phyloP scores from a whole-genome alignment of 2,329 filamentous ascomycete species.

The Tolypocladium tundrense region DNA sequence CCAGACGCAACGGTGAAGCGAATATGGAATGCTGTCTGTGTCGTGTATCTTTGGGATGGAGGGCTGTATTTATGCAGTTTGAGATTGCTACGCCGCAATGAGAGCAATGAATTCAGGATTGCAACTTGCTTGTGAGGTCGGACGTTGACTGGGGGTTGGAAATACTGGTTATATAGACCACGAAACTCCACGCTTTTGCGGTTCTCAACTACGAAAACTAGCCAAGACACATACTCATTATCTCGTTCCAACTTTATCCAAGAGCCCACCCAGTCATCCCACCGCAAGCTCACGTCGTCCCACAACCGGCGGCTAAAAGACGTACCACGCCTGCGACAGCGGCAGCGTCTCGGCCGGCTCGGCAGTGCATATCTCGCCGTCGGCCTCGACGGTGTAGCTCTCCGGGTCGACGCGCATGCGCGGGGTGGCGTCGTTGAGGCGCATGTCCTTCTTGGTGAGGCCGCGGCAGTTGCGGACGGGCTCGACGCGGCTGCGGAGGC shows the following conservation, averaged over 20 bases:
- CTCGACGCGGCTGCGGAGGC: conserved; percentile 69
- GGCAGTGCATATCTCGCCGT: conserved; percentile 63
- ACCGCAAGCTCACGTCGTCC: background rate
- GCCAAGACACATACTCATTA: background rate
- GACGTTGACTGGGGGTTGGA: background rate
- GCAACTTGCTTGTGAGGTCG: background rate
- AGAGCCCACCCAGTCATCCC: background rate
- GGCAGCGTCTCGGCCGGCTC: conserved; percentile 64
- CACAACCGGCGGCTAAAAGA: conserved; percentile 42
- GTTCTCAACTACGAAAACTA: background rate
- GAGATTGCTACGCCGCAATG: conserved; percentile 16
- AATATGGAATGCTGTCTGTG: background rate
- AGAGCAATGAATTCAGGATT: conserved; percentile 15
- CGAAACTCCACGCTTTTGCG: background rate
- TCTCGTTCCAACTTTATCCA: background rate
- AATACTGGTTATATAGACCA: background rate
- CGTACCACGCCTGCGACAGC: conserved; percentile 66
- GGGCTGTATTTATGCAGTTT: conserved; percentile 13
- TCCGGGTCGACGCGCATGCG: conserved; percentile 89
- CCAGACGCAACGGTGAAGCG: background rate
- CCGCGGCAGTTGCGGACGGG: conserved; percentile 65
- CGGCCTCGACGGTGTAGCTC: conserved; percentile 77
- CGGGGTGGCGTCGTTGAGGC: conserved; percentile 74
- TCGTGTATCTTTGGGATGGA: conserved; percentile 11
- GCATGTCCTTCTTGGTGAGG: conserved; percentile 80